Evolutionary conservation across 2,329 filamentous ascomycete species (phyloP), one percentile per base, ranked within the genome.

Genomic region (Fusarium dlaminii): DNA sequence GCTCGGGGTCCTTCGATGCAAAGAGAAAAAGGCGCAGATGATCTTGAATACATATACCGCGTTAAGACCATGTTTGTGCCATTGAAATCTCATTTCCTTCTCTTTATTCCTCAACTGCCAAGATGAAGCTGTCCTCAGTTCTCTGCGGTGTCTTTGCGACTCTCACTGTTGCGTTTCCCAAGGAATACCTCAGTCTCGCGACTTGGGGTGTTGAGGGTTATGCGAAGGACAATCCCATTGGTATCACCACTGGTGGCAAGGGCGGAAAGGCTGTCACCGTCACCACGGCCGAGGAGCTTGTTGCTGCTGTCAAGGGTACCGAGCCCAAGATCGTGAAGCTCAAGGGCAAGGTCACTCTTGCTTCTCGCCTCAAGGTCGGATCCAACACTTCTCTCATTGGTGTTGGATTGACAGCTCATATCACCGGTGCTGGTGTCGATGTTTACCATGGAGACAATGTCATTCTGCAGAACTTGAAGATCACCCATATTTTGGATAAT

Each of bases 221-320:
- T 34, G 81, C 81, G 1, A 80, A 79, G 37, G 74, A 82, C 45
- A 84, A 84, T 62, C 82, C 82, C 1, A 73, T 83, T 36, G 82
- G 82, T 7, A 60, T 71, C 8, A 85, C 83, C 6, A 85, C 82
- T 0, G 83, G 84, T 11, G 84, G 84, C 18, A 76, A 79, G 39
- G 83, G 86, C 10, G 90, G 82, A 54, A 85, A 86, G 15, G 88
- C 84, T 0, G 84, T 87, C 13, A 84, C 84, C 3, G 82, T 85
- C 34, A 85, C 77, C 17, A 86, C 82, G 13, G 82, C 81, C 6
- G 82, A 81, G 57, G 81, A 84, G 48, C 82, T 89, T 46, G 79
- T 81, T 13, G 79, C 82, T 1, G 87, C 86, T 14, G 85, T 87
- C 17, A 75, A 79, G 17, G 85, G 82, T 22, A 81, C 85, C 22